Evolutionary conservation across 306 rosid genomes (phyloP), one percentile per base, ranked within the genome.

Genomic region (Inga leiocalycina): DNA sequence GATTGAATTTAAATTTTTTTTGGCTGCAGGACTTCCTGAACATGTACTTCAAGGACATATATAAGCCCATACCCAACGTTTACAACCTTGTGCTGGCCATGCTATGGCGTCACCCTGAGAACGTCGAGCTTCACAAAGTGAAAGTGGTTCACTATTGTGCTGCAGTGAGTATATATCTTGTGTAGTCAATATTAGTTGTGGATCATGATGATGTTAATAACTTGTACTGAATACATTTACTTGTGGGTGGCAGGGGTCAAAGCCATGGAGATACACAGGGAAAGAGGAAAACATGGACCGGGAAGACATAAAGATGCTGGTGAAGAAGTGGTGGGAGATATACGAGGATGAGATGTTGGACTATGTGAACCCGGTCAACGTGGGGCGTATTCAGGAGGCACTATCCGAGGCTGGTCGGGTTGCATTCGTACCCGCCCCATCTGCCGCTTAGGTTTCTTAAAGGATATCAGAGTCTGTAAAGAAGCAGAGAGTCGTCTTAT

Each of bases 221-320:
- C n/a, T 32, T 65, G 71, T 66, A 37, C 64, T 57, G 30, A 57
- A 56, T n/a, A 57, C 8, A n/a, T 20, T 1, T n/a, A n/a, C 9
- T 66, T 34, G 46, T 67, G 72, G 46, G 52, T 41, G n/a, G 20
- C 49, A 94, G 97, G 98, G 98, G 0, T 95, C 98, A 9, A 95
- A 95, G 86, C 98, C 98, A 0, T 95, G 98, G 97, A 95, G 94
- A 87, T 95, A 76, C 77, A 95, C 95, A 0, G 97, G 98, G 10
- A 74, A 89, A 59, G 98, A 91, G 46, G 81, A 87, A 79, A 95
- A 92, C 85, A 95, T 95, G 98, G 88, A 93, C 0, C 88, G 97
- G 67, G 92, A 92, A 81, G 98, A 95, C 34, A 90, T 95, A 0
- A 91, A 95, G 83, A 86, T 88, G 84, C 35, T 95, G 7, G 94